Evolutionary conservation across 768 basidiomycete species (phyloP).

Genomic region (Vishniacozyma victoriae): DNA sequence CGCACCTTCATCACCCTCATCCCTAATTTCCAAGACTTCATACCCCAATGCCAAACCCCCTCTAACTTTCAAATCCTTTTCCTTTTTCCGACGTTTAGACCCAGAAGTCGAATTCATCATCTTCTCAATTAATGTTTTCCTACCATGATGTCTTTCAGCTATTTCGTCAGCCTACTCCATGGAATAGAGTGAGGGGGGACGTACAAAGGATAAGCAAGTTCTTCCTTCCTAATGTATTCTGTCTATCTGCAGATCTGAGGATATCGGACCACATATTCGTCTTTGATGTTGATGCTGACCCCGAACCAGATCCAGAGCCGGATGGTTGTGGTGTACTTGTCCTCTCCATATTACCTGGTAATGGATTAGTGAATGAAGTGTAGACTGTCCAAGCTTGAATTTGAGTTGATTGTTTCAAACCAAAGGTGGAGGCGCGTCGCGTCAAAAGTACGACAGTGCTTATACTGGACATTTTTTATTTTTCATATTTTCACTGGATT

Average conservation of each 20-base stretch:
- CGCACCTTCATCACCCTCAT: slow-evolving; percentile 90
- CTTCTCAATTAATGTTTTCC: slow-evolving; percentile 21
- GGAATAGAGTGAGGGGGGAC: slow-evolving; percentile 5
- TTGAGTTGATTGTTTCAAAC: no score
- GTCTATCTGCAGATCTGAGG: slow-evolving; percentile 73
- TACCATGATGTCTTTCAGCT: slow-evolving; percentile 30
- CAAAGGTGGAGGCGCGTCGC: no score
- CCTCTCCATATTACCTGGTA: no score
- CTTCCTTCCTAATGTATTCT: slow-evolving; percentile 67
- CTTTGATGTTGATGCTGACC: not conserved
- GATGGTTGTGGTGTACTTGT: no score
- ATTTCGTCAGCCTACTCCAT: not conserved
- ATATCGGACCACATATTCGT: slow-evolving; percentile 76
- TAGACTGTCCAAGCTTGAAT: no score
- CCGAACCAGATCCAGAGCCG: not conserved
- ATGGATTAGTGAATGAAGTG: no score
- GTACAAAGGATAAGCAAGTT: slow-evolving; percentile 71
- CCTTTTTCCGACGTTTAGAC: slow-evolving; percentile 56
- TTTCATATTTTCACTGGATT: no score
- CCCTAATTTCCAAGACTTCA: slow-evolving; percentile 81
- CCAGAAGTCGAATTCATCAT: not conserved
- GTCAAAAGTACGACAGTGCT: no score
- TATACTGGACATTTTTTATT: no score
- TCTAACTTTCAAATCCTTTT: slow-evolving; percentile 52
- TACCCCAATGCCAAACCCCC: slow-evolving; percentile 84